Evolutionary conservation across 129 eudicot species (phyloP).

Genomic region (Solidago caesia): DNA sequence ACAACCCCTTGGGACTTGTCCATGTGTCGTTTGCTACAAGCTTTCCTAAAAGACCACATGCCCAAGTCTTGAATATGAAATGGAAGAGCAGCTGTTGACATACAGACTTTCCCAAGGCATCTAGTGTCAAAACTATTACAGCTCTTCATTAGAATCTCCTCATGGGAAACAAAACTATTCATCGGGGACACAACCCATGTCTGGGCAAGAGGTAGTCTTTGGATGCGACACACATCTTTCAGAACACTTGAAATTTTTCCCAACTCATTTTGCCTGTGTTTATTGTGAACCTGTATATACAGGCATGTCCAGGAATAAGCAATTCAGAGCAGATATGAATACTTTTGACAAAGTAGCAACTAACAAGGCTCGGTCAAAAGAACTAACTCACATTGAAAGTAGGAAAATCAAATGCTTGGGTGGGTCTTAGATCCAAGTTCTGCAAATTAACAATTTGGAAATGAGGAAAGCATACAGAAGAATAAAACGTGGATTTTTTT

Average conservation of each 20-base stretch:
- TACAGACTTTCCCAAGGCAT: slow-evolving; percentile 10
- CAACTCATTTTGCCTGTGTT: neutral
- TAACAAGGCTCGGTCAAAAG: neutral
- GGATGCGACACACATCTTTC: neutral
- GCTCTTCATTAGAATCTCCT: neutral
- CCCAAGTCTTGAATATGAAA: slow-evolving; percentile 5
- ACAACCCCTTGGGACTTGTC: neutral
- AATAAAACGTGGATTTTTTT: too few species aligned
- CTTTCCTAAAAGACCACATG: slow-evolving; percentile 7
- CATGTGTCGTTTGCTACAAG: neutral
- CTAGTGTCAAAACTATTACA: slow-evolving; percentile 14
- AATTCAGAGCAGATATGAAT: neutral
- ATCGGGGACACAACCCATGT: neutral
- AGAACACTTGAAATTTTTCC: neutral
- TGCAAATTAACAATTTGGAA: neutral
- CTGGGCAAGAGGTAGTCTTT: slow-evolving; percentile 7
- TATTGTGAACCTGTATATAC: neutral
- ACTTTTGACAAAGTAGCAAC: neutral
- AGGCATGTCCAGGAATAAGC: neutral
- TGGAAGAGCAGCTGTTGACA: slow-evolving; percentile 1
- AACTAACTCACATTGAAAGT: neutral
- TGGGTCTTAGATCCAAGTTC: neutral
- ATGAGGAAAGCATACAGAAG: neutral
- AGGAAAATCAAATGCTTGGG: slow-evolving; percentile 7
- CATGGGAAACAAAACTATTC: neutral